A percentile compares a stretch with the other conserved stretches of the same genome.
Conservation (phyloP, 352 stramenopile species). For the Phytophthora tentaculata region DNA sequence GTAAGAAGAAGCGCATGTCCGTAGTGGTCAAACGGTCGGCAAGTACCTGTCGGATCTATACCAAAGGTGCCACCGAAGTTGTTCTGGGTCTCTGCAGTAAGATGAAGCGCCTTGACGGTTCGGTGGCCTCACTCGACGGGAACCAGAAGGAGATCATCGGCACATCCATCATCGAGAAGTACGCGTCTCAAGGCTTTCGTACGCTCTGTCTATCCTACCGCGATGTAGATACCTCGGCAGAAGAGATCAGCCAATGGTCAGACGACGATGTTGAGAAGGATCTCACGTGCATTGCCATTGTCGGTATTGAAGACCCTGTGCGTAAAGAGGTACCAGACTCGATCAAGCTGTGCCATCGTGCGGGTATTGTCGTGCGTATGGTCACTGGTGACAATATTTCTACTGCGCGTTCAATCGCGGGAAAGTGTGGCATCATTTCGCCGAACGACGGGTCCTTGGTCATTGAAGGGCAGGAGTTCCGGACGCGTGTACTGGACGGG, state of each 20-base stretch:
- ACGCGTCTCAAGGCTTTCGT: conserved; percentile 80
- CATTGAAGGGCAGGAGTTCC: conserved; percentile 77
- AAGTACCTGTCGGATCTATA: conserved; percentile 72
- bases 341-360: conserved; percentile 92
- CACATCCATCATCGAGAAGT: conserved; percentile 75
- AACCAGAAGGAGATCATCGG: conserved; percentile 74
- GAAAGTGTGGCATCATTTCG: conserved; percentile 77
- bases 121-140: conserved; percentile 50
- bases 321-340: conserved; percentile 93
- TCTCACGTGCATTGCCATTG: conserved; percentile 88
- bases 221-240: conserved; percentile 69
- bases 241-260: conserved; percentile 71
- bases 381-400: conserved; percentile 98
- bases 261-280: conserved; percentile 88
- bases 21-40: conserved; percentile 62
- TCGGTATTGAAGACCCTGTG: conserved; percentile 95
- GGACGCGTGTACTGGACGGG: conserved; percentile 64
- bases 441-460: conserved; percentile 61
- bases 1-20: conserved; percentile 86
- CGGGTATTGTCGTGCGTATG: conserved; percentile 98
- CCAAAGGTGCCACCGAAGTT: conserved; percentile 78
- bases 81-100: conserved; percentile 76
- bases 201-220: conserved; percentile 89
- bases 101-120: conserved; percentile 71
- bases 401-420: conserved; percentile 86